phyloP scores from a whole-genome alignment of 1,139 yeast species.

The Sugiyamaella neomexicana region DNA sequence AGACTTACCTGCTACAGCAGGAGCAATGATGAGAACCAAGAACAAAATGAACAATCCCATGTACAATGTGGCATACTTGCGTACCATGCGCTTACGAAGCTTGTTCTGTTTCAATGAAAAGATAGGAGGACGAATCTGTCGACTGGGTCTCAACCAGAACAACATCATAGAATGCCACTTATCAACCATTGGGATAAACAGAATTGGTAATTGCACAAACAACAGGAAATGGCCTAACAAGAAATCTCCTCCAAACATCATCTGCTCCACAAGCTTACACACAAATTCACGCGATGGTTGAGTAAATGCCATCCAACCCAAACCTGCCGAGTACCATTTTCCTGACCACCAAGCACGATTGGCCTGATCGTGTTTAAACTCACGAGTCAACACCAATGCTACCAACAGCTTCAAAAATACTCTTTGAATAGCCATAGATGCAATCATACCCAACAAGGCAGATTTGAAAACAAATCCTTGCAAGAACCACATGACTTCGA shows the following conservation, averaged over 20 bases:
- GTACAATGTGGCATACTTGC: constrained; percentile 86
- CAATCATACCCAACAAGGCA: constrained; percentile 82
- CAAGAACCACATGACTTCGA: constrained; percentile 95
- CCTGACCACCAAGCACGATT: constrained; percentile 99
- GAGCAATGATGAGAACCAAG: constrained; percentile 81
- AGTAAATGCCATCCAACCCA: constrained; percentile 94
- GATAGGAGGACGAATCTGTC: constrained; percentile 98
- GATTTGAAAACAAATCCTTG: constrained; percentile 89
- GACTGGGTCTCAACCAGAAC: constrained; percentile 98
- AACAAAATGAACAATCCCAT: constrained; percentile 68
- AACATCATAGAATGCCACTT: constrained; percentile 98
- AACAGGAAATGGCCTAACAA: constrained; percentile 84
- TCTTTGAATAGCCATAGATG: constrained; percentile 88
- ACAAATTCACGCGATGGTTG: constrained; percentile 96
- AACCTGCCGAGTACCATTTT: constrained; percentile 94
- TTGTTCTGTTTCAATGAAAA: constrained; percentile 96
- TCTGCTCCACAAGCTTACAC: constrained; percentile 91
- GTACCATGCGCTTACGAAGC: constrained; percentile 97
- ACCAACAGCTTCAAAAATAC: constrained; percentile 83
- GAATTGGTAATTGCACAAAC: constrained; percentile 85
- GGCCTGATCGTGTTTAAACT: constrained; percentile 94
- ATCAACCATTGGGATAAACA: constrained; percentile 84
- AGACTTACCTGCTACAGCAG: constrained; percentile 60
- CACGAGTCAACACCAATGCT: constrained; percentile 80
- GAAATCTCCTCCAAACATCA: constrained; percentile 97